Percentiles rank a stretch among this genome's conserved stretches.
phyloP scores from a whole-genome alignment of 2,329 filamentous ascomycete genomes.

The Leptosphaerulina australis region DNA sequence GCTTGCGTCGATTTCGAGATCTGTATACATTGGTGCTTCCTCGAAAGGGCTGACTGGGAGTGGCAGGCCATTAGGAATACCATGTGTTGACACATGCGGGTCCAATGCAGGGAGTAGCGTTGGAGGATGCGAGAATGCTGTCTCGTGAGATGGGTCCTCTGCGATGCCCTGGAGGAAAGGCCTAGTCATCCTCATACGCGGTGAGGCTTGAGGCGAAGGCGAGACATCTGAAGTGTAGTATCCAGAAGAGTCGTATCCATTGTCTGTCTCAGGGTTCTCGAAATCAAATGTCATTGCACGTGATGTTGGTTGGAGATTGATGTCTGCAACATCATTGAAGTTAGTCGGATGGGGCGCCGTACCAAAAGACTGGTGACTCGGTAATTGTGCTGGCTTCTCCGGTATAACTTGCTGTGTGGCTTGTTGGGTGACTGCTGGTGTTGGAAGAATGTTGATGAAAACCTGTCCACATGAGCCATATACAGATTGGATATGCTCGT shows the following conservation, averaged over 20 bases:
- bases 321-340: conserved; percentile 60
- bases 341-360: conserved; percentile 63
- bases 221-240: conserved; percentile 60
- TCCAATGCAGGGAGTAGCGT: conserved; percentile 35
- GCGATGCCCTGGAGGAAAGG: conserved; percentile 45
- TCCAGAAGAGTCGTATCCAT: conserved; percentile 56
- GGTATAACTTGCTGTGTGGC: conserved; percentile 55
- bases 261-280: conserved; percentile 50
- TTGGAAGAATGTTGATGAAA: conserved; percentile 58
- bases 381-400: conserved; percentile 49
- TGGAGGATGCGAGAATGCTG: conserved; percentile 41
- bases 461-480: conserved; percentile 52
- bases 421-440: conserved; percentile 58
- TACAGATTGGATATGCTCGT: conserved; percentile 53
- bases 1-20: conserved; percentile 64
- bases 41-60: conserved; percentile 27
- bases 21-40: conserved; percentile 38
- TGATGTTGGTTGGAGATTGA: conserved; percentile 52
- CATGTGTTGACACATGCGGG: conserved; percentile 30
- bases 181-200: conserved; percentile 42
- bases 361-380: conserved; percentile 56
- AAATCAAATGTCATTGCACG: conserved; percentile 49
- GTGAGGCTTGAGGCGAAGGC: conserved; percentile 50
- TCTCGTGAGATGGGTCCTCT: conserved; percentile 38
- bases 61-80: conserved; percentile 20